Conservation (phyloP, 345 rosid genomes). For the Cochlearia excelsa region DNA sequence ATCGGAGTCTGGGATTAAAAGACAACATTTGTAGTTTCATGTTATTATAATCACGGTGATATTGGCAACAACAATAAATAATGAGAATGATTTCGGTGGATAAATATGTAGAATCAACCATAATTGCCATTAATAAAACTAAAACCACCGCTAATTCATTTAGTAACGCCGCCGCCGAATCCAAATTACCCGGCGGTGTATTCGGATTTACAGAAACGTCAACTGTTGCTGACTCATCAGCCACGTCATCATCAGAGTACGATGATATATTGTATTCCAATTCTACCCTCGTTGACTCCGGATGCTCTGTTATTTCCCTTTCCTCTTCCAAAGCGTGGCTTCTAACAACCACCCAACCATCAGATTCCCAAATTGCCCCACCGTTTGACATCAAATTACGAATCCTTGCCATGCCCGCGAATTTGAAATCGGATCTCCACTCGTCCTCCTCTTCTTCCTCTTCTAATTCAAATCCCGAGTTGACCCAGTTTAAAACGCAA, state of each 20-base stretch:
- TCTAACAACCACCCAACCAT: constrained; percentile 59
- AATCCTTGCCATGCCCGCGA: constrained; percentile 39
- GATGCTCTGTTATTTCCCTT: constrained; percentile 30
- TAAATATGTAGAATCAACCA: constrained; percentile 4
- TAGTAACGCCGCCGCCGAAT: constrained; percentile 17
- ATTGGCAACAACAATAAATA: constrained; percentile 11
- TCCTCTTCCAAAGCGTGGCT: constrained; percentile 25
- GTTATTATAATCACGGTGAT: not conserved
- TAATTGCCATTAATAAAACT: not conserved
- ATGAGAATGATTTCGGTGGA: not conserved
- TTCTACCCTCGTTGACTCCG: constrained; percentile 7
- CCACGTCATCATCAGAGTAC: constrained; percentile 16
- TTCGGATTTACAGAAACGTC: not conserved
- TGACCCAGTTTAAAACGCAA: constrained; percentile 59
- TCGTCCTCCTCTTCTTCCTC: constrained; percentile 24
- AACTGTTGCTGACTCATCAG: not conserved
- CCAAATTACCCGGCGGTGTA: constrained; percentile 12
- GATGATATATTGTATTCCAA: constrained; percentile 29
- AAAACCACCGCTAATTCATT: constrained; percentile 13
- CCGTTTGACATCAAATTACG: constrained; percentile 34
- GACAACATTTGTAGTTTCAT: constrained; percentile 16
- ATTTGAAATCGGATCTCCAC: not conserved
- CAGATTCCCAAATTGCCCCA: constrained; percentile 53
- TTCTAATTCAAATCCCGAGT: constrained; percentile 21
- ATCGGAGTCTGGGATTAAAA: constrained; percentile 18